Evolutionary conservation across 192 early-diverging fungal genomes (phyloP), one percentile per base, ranked within the genome.

Genomic region (Linnemannia schmuckeri): DNA sequence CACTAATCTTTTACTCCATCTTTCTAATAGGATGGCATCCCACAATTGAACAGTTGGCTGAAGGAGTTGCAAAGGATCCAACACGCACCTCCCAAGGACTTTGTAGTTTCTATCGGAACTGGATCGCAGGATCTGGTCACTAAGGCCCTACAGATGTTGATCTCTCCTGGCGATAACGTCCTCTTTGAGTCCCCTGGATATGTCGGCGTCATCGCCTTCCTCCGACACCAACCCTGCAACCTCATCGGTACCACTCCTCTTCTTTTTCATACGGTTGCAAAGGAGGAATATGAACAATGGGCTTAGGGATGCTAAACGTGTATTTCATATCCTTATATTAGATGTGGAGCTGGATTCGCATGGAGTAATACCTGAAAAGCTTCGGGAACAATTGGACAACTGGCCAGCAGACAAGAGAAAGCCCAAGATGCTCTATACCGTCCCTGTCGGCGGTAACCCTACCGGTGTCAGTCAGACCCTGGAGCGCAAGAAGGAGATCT

Each of bases 371-470:
- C 95, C 96, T 1, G 87, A 88, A 20, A 88, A 86, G 4, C 87
- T 96, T 7, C 90, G 93, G 17, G 72, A 78, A 15, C 77, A 93
- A 49, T 83, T 93, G 17, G 70, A 88, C 24, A 88, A 72, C 10
- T 87, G 93, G 92, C 70, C 82, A 17, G 80, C 77, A 8, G 85
- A 88, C 47, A 75, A 87, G 33, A 88, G 91, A 2, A 86, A 88
- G 38, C 87, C 93, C 49, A 83, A 87, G 78, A 44, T 90, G 81
- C 80, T 96, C 17, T 96, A 97, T 83, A 93, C 94, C 63, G 95
- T 99, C 4, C 97, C 97, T 27, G 93, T 93, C 13, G 97, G 96
- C 42, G 94, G 95, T 40, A 99, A 98, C 89, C 98, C 98, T 0
- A 97, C 97, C 0, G 98, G 98, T 40, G 92, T 91, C 24, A 96